Percentiles rank a stretch among this genome's conserved stretches.
These are phyloP conservation scores for Waltergamsia citrina DNA, from an alignment of 2,329 filamentous ascomycete species.

Conservation along the genomic window DNA sequence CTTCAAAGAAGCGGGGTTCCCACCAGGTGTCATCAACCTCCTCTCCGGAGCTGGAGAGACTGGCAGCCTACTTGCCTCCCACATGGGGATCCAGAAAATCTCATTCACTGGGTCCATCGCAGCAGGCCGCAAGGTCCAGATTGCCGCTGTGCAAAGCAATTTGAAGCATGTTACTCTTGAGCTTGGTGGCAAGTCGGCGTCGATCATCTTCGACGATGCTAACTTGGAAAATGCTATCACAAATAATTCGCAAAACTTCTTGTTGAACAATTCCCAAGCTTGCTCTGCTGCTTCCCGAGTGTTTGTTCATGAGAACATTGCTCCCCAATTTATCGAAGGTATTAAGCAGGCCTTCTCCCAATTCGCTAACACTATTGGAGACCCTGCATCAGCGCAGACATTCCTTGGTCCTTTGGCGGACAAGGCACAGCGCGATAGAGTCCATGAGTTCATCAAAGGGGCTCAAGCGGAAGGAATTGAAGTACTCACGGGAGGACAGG, in stretches of 20 bases:
- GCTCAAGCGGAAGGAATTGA: no score
- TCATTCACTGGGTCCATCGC: constrained; percentile 65
- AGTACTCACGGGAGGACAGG: no score
- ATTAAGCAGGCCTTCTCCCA: no score
- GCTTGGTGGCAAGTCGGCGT: constrained; percentile 54
- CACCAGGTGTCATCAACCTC: constrained; percentile 64
- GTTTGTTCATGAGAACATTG: constrained; percentile 40
- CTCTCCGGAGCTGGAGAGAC: constrained; percentile 59
- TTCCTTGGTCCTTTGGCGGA: no score
- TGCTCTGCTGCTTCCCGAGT: constrained; percentile 48
- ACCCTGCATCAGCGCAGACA: no score
- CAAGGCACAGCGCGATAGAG: no score
- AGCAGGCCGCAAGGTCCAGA: constrained; percentile 64
- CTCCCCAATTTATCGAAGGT: constrained; percentile 44
- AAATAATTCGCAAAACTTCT: constrained; percentile 27
- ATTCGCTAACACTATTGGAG: no score
- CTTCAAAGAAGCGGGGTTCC: constrained; percentile 64
- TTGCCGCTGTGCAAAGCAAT: constrained; percentile 52
- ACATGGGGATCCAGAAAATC: constrained; percentile 61
- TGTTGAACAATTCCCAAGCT: constrained; percentile 42
- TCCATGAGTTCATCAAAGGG: no score
- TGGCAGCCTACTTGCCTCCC: constrained; percentile 55
- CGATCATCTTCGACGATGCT: constrained; percentile 54
- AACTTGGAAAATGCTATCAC: constrained; percentile 55
- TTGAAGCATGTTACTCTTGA: constrained; percentile 56